Evolutionary conservation across 1,284 basidiomycete genomes (phyloP).

Genomic region (Trametes polyzona): DNA sequence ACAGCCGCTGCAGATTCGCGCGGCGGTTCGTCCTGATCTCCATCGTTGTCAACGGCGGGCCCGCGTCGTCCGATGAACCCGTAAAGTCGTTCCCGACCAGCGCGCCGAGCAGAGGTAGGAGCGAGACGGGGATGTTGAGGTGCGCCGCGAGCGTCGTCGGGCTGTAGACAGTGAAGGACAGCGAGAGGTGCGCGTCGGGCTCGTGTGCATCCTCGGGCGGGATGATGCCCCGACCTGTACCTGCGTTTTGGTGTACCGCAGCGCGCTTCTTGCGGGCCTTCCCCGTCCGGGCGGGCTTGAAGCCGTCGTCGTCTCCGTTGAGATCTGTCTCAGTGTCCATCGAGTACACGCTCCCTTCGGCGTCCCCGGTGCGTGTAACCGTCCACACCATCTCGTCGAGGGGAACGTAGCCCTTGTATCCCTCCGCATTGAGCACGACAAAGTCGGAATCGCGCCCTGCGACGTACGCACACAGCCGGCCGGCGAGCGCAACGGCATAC

Average conservation of each 20-base stretch:
- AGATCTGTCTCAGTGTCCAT: conserved; percentile 40
- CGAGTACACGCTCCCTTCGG: conserved; percentile 23
- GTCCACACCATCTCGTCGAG: conserved; percentile 82
- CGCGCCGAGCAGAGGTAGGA: conserved; percentile 85
- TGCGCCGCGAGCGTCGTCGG: conserved; percentile 55
- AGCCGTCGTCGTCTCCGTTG: conserved; percentile 60
- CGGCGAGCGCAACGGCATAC: conserved; percentile 83
- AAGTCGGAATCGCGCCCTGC: conserved; percentile 85
- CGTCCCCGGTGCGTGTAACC: conserved; percentile 30
- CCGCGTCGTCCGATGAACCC: conserved; percentile 39
- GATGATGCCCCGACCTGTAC: conserved; percentile 48
- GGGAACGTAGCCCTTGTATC: conserved; percentile 79
- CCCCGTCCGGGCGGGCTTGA: conserved; percentile 53
- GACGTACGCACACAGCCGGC: conserved; percentile 73
- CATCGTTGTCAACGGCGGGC: conserved; percentile 17
- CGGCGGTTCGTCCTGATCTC: conserved; percentile 31
- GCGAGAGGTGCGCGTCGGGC: conserved; percentile 38
- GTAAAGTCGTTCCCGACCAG: conserved; percentile 87
- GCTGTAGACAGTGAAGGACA: conserved; percentile 65
- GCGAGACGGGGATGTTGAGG: conserved; percentile 57
- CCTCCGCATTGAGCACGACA: conserved; percentile 74
- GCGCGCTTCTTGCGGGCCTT: conserved; percentile 45
- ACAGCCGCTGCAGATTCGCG: conserved; percentile 58
- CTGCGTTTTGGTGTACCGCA: conserved; percentile 34
- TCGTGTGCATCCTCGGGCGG: conserved; percentile 50